Evolutionary conservation across 768 basidiomycete genomes (phyloP).

Genomic region (Baorangia bicolor): DNA sequence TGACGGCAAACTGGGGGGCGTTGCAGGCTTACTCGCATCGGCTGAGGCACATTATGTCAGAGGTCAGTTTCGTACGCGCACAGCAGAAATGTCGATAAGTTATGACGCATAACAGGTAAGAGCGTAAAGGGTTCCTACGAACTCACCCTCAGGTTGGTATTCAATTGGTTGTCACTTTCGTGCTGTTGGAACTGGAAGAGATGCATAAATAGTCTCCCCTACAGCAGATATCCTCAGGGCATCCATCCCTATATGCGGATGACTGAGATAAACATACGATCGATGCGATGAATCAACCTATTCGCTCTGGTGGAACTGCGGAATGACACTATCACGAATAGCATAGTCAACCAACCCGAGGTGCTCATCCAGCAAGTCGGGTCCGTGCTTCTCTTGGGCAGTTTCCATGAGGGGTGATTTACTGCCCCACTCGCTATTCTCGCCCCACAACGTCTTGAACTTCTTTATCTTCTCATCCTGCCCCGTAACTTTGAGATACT

Average conservation of each 20-base stretch:
- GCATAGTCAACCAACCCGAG: not conserved
- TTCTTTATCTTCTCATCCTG: slow-evolving; percentile 6
- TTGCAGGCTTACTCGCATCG: not conserved
- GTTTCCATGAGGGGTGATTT: not conserved
- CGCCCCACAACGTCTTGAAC: slow-evolving; percentile 30
- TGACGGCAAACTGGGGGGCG: not conserved
- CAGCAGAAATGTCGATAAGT: not conserved
- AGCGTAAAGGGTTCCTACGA: too few relatives aligned
- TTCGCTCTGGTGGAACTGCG: not conserved
- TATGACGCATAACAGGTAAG: not conserved
- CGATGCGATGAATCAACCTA: not conserved
- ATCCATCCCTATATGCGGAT: not conserved
- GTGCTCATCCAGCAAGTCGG: slow-evolving; percentile 1
- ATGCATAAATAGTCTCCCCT: not conserved
- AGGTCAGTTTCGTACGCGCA: not conserved
- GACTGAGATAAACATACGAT: not conserved
- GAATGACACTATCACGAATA: not conserved
- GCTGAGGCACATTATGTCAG: too few relatives aligned
- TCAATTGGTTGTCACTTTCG: not conserved
- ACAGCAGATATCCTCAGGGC: not conserved
- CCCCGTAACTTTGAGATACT: slow-evolving; percentile 18
- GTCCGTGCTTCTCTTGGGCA: not conserved
- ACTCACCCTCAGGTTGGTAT: too few relatives aligned
- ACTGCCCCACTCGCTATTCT: slow-evolving; percentile 28
- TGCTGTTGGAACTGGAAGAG: not conserved